Base-by-base conservation (phyloP, 495 filamentous ascomycete genomes). In the Penicillium lividum region DNA sequence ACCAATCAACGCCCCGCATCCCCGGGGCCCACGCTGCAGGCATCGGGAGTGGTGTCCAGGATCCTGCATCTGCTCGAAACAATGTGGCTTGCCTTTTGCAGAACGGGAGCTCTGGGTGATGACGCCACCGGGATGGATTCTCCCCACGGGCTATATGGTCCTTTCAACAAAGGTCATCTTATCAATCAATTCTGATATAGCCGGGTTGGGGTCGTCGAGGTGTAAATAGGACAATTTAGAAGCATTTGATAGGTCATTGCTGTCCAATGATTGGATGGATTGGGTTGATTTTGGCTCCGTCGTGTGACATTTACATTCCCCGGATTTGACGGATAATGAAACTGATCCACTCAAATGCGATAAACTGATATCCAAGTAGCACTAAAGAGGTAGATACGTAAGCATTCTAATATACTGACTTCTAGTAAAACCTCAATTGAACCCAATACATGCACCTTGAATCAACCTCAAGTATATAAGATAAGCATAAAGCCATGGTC, bases 121-220 rank as follows among this genome's bases (percentile, higher is more conserved):
- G 48, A 51, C 29, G 15, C 48, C 29, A 8, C 30, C 30, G 48
- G 48, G 48, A 38, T 31, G 30, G n/a, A 22, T 10, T 52, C 18
- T 10, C 9, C 46, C 13, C 46, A 22, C 22, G 11, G 28, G 5
- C 22, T 27, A 22, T 46, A 34, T 18, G 22, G 22, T 36, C 11
- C 33, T 9, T 36, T 11, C 7, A 48, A 18, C 16, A 36, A 28
- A 45, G 22, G 50, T 38, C 54, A 57, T 54, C 54, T 54, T 57
- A 54, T 57, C 54, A 50, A 50, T 57, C 59, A 36, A 57, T 51
- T 62, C 44, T 44, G 38, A 62, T 57, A 54, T 46, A 15, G 59
- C 51, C 59, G 45, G 54, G 54, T 30, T 57, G 25, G 40, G 3
- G 46, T 49, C 46, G 46, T 49, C 28, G 46, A 29, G 11, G 46